Evolutionary conservation across 768 basidiomycete species (phyloP), one percentile per base, ranked within the genome.

Genomic region (Xanthoconium stramineum): DNA sequence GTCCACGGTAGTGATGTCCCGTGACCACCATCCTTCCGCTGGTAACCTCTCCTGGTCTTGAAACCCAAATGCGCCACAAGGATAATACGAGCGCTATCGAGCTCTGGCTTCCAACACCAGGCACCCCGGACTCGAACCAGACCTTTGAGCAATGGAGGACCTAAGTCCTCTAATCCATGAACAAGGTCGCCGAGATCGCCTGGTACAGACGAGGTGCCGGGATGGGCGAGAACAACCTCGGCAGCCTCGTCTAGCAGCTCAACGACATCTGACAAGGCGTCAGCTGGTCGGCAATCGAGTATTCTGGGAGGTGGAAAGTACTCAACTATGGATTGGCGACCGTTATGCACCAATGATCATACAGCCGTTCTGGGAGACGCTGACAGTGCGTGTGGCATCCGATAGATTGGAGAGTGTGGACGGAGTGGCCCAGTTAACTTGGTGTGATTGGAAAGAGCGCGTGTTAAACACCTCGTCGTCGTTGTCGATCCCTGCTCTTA

Each of bases 61-160:
- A 2, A 83, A 84, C 60, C 80, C 81, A 2, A 83, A 82, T 59
- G 80, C 80, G 7, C 71, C 67, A 5, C 69, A 78, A 58, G 83
- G 82, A 13, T 82, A 83, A 65, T 70, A 64, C 78, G 0, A 56
- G 62, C 17, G 81, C 75, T 3, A 82, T 83, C 39, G 74, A 81
- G 55, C 59, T 73, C n/a, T 84, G 82, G 81, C 75, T 83, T 14
- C 82, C 83, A 2, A 79, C 76, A 0, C 83, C 82, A 3, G 67
- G 65, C 14, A 80, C 78, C 2, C 56, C 75, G 17, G 73, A 81
- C 61, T 53, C 76, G 19, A 83, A 85, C 56, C 77, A 81, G 61
- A 84, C 82, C 0, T 84, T 85, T 65, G 79, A 83, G 0, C 81
- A 83, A 62, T 83, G 82, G 73, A 82, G 80, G 66, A 83, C 83